Conservation (phyloP, 768 basidiomycete genomes). For the Auriscalpium microsporum region DNA sequence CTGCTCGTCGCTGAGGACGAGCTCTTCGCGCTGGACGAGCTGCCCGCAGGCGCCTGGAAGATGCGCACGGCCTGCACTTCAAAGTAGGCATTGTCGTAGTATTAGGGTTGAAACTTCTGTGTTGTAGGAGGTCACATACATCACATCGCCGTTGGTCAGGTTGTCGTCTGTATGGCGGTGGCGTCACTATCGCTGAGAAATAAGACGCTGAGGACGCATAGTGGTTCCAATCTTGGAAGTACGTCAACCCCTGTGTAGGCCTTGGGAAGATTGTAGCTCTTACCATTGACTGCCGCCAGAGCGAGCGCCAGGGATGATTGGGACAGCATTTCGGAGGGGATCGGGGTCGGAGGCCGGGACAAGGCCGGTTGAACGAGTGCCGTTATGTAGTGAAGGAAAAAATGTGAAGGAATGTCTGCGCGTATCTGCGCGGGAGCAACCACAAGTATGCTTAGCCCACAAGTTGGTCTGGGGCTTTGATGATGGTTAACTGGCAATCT, state of each 20-base stretch:
- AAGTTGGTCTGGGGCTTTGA: no score
- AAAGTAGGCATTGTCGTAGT: constrained; percentile 31
- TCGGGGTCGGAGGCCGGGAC: no score
- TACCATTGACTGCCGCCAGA: background rate
- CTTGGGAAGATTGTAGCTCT: background rate
- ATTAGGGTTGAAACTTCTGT: background rate
- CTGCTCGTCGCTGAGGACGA: background rate
- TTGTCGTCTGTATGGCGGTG: background rate
- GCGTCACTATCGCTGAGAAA: background rate
- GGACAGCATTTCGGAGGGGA: no score
- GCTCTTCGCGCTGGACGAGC: background rate
- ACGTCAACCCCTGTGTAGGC: background rate
- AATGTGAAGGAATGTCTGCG: no score
- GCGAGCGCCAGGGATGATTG: background rate
- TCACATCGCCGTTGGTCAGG: background rate
- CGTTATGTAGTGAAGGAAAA: no score
- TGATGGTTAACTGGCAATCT: no score
- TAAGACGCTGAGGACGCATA: background rate
- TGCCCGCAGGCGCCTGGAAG: constrained; percentile 10
- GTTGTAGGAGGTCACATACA: background rate
- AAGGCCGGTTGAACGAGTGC: no score
- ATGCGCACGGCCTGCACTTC: constrained; percentile 33
- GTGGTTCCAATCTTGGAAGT: background rate
- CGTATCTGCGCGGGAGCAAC: no score
- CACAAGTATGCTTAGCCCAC: no score